These are phyloP conservation scores for Paecilomyces formosus DNA, from an alignment of 2,329 filamentous ascomycete genomes.

Conservation along the genomic window DNA sequence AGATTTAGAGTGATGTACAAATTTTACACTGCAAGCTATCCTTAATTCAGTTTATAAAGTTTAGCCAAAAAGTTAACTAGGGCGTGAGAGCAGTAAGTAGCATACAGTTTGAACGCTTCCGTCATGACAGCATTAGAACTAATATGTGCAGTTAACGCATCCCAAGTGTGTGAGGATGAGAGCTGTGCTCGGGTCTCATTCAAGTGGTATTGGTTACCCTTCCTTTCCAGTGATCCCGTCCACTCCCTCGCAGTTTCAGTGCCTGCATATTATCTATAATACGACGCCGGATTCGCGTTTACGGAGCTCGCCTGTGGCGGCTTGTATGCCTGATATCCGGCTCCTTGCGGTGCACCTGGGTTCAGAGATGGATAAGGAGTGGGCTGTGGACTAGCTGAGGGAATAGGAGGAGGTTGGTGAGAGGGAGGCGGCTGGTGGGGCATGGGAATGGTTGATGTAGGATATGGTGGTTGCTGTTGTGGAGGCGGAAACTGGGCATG, in stretches of 20 bases:
- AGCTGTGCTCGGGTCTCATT: background rate
- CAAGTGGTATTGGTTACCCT: background rate
- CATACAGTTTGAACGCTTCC: conserved; percentile 6
- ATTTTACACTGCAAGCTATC: background rate
- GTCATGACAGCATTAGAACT: conserved; percentile 5
- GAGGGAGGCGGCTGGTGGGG: conserved; percentile 23
- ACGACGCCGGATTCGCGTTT: conserved; percentile 30
- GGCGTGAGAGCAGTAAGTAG: conserved; percentile 5
- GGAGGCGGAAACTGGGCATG: conserved; percentile 12
- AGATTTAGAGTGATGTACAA: background rate
- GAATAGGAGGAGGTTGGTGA: conserved; percentile 28
- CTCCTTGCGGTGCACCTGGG: conserved; percentile 14
- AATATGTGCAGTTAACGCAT: background rate
- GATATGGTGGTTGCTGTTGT: conserved; percentile 25
- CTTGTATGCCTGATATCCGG: conserved; percentile 31
- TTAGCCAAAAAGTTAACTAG: background rate
- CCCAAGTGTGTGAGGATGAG: background rate
- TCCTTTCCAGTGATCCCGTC: background rate
- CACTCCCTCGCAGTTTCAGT: background rate
- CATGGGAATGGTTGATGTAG: conserved; percentile 14
- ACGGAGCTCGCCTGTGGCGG: conserved; percentile 21
- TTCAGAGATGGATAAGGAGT: conserved; percentile 27
- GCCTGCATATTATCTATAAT: conserved; percentile 23
- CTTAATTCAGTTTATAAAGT: background rate
- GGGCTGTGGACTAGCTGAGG: conserved; percentile 20